These are phyloP conservation scores for Acacia crassicarpa DNA, from an alignment of 306 rosid genomes.

Conservation along the genomic window DNA sequence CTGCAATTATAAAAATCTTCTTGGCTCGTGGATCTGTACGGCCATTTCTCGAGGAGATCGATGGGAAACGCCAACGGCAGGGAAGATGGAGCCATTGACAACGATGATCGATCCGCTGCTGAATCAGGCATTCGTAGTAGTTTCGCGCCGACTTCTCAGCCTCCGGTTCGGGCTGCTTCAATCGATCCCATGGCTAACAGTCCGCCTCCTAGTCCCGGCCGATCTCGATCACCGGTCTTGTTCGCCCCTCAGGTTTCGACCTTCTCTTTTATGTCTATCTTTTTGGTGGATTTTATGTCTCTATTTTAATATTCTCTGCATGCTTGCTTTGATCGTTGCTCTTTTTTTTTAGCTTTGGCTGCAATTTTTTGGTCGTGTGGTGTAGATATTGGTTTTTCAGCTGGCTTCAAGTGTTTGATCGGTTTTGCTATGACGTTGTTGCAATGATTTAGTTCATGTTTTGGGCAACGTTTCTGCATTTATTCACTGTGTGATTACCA, in stretches of 20 bases:
- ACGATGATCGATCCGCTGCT: constrained; percentile 35
- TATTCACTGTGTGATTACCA: background rate
- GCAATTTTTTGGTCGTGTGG: background rate
- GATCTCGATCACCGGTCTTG: constrained; percentile 66
- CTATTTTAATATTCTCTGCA: background rate
- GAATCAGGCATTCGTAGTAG: constrained; percentile 37
- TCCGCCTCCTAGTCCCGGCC: constrained; percentile 76
- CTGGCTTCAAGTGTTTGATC: constrained; percentile 6
- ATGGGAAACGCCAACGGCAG: constrained; percentile 78
- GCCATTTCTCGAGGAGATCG: background rate
- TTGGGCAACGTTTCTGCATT: background rate
- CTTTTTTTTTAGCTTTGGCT: constrained; percentile 18
- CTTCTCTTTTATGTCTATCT: background rate
- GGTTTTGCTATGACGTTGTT: constrained; percentile 4
- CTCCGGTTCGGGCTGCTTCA: constrained; percentile 44
- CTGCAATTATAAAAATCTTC: background rate
- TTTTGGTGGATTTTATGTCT: background rate
- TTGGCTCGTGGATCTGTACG: constrained; percentile 23
- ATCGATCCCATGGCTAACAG: constrained; percentile 70
- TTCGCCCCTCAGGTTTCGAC: constrained; percentile 77
- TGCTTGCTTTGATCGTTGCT: background rate
- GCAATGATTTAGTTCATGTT: background rate
- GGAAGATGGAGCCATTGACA: constrained; percentile 47
- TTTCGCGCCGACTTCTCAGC: constrained; percentile 44
- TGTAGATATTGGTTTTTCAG: constrained; percentile 23